These are phyloP conservation scores for Amanita jacksonii DNA, from an alignment of 768 basidiomycete genomes.

Conservation along the genomic window DNA sequence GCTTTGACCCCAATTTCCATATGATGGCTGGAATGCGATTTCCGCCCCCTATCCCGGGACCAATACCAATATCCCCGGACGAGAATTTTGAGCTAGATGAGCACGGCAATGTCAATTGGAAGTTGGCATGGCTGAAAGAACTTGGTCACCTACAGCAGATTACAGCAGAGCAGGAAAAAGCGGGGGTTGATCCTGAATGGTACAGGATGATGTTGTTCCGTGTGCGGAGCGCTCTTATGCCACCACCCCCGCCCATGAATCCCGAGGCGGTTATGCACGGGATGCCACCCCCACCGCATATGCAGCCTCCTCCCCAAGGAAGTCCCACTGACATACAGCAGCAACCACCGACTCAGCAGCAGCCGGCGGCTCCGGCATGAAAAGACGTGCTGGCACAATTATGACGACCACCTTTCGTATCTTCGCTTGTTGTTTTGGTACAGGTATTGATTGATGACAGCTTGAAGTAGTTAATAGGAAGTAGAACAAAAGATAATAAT, in stretches of 20 bases:
- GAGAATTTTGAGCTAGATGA: conserved; percentile 68
- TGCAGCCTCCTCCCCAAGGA: conserved; percentile 29
- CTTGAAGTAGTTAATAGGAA: too few species aligned
- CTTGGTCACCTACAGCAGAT: conserved; percentile 64
- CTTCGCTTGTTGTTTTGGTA: too few species aligned
- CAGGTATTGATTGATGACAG: too few species aligned
- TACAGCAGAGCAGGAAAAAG: conserved; percentile 77
- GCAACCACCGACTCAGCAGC: conserved; percentile 21
- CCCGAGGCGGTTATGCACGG: conserved; percentile 40
- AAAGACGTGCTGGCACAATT: too few species aligned
- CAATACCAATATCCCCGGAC: conserved; percentile 53
- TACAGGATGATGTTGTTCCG: conserved; percentile 78
- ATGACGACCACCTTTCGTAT: too few species aligned
- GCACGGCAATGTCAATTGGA: conserved; percentile 75
- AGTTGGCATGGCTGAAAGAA: conserved; percentile 72
- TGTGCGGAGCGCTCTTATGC: conserved; percentile 66
- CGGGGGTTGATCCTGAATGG: conserved; percentile 75
- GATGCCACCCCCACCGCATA: conserved; percentile 28
- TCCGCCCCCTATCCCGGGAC: conserved; percentile 37
- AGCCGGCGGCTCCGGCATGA: conserved; percentile 19
- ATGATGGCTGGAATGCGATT: conserved; percentile 65
- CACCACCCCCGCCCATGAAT: conserved; percentile 35
- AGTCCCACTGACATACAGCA: conserved; percentile 31
- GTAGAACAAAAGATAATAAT: too few species aligned
- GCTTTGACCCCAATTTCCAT: conserved; percentile 68